Conservation (phyloP, 2,329 filamentous ascomycete genomes). For the Penicillium psychrosexuale region DNA sequence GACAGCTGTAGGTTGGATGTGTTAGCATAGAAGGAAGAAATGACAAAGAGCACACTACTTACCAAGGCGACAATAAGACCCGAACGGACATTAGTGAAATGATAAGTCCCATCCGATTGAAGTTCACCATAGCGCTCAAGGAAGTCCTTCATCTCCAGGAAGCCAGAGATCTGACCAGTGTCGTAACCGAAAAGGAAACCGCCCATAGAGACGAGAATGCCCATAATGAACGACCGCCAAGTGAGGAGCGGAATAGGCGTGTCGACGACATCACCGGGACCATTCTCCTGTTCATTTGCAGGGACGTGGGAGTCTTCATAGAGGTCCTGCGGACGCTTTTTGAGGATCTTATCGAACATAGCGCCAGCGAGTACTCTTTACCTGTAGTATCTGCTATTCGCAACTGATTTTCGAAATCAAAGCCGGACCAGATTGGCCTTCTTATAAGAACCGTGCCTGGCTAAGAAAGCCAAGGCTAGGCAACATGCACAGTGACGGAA, state of each 20-base stretch:
- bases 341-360: constrained; percentile 18
- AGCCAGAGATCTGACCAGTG: constrained; percentile 46
- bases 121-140: constrained; percentile 37
- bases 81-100: constrained; percentile 42
- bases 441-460: constrained; percentile 9
- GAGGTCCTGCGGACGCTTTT: constrained; percentile 15
- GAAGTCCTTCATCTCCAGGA: constrained; percentile 44
- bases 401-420: neutral
- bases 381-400: neutral
- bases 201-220: constrained; percentile 46
- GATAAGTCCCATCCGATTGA: constrained; percentile 28
- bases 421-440: neutral
- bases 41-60: constrained; percentile 5
- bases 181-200: constrained; percentile 45
- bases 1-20: constrained; percentile 30
- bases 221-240: constrained; percentile 34
- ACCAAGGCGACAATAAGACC: constrained; percentile 45
- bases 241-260: constrained; percentile 32
- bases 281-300: constrained; percentile 20
- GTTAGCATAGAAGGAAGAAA: neutral
- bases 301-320: constrained; percentile 13
- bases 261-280: constrained; percentile 15
- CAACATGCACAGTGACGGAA: constrained; percentile 1
- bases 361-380: neutral
- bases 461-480: constrained; percentile 1